phyloP scores from a whole-genome alignment of 2,329 filamentous ascomycete species.

The Chaetomium olivaceum region DNA sequence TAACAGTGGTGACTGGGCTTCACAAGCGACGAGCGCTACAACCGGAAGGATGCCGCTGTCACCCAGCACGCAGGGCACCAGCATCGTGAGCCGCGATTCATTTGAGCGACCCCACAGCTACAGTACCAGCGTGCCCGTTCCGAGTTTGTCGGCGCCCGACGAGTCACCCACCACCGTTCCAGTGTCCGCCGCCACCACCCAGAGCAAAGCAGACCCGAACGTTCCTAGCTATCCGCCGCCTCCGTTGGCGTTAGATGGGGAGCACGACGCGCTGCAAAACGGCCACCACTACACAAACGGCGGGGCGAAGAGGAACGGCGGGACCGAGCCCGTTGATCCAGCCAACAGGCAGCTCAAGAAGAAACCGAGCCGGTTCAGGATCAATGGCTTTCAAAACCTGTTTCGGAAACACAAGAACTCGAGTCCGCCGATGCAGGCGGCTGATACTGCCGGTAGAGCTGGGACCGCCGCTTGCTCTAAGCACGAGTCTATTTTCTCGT shows the following conservation, averaged over 20 bases:
- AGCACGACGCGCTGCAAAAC: conserved; percentile 37
- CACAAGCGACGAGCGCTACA: conserved; percentile 63
- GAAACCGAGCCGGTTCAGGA: conserved; percentile 63
- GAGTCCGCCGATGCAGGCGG: conserved; percentile 39
- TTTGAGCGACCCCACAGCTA: conserved; percentile 46
- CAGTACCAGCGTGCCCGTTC: conserved; percentile 43
- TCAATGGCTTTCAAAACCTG: conserved; percentile 61
- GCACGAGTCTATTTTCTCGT: neutral
- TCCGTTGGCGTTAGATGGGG: conserved; percentile 30
- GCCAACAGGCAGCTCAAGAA: conserved; percentile 54
- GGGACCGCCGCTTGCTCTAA: neutral
- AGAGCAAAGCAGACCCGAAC: conserved; percentile 32
- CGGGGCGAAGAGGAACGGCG: conserved; percentile 40
- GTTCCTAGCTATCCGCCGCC: conserved; percentile 8
- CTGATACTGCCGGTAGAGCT: conserved; percentile 34
- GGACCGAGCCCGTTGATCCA: conserved; percentile 33
- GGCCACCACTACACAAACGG: conserved; percentile 25
- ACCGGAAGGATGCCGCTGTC: conserved; percentile 65
- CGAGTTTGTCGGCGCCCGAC: conserved; percentile 44
- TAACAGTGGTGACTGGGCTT: conserved; percentile 60
- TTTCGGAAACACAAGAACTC: conserved; percentile 47
- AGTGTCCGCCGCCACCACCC: conserved; percentile 31
- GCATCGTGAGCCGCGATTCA: conserved; percentile 63
- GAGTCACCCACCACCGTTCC: conserved; percentile 38
- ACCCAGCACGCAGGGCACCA: conserved; percentile 65